These are phyloP conservation scores for Pelargonium citronellum DNA, from an alignment of 441 rosid genomes.

Conservation along the genomic window DNA sequence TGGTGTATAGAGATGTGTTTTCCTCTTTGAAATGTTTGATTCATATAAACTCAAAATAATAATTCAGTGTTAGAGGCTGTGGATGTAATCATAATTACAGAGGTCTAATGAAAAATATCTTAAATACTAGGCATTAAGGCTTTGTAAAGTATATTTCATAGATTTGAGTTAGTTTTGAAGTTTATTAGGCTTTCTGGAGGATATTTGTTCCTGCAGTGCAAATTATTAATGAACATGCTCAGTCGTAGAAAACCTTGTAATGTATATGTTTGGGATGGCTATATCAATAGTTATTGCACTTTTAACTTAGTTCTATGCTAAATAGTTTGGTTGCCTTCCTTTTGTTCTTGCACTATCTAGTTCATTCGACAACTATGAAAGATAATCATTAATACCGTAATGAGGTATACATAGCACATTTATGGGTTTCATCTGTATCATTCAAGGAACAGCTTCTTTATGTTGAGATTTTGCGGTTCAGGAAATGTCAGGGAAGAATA, in stretches of 20 bases:
- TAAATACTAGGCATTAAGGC: not conserved
- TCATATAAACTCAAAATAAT: not conserved
- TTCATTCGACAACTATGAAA: too few species aligned
- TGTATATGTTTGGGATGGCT: not conserved
- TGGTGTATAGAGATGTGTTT: not conserved
- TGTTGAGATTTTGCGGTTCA: slow-evolving; percentile 24
- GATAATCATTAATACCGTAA: too few species aligned
- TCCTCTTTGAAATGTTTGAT: not conserved
- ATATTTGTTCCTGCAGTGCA: not conserved
- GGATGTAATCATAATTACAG: not conserved
- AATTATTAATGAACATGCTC: not conserved
- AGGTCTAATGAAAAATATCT: not conserved
- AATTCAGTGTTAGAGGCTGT: not conserved
- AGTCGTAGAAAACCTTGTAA: not conserved
- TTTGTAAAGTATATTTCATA: not conserved
- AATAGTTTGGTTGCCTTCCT: too few species aligned
- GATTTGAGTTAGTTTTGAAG: not conserved
- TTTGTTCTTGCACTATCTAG: too few species aligned
- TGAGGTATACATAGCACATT: too few species aligned
- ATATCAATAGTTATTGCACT: not conserved
- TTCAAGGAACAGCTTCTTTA: not conserved
- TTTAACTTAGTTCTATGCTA: too few species aligned
- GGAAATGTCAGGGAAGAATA: slow-evolving; percentile 69
- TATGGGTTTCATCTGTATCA: too few species aligned
- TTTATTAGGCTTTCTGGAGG: not conserved